phyloP scores from a whole-genome alignment of 257 asterid genomes.

The Solanum dulcamara region DNA sequence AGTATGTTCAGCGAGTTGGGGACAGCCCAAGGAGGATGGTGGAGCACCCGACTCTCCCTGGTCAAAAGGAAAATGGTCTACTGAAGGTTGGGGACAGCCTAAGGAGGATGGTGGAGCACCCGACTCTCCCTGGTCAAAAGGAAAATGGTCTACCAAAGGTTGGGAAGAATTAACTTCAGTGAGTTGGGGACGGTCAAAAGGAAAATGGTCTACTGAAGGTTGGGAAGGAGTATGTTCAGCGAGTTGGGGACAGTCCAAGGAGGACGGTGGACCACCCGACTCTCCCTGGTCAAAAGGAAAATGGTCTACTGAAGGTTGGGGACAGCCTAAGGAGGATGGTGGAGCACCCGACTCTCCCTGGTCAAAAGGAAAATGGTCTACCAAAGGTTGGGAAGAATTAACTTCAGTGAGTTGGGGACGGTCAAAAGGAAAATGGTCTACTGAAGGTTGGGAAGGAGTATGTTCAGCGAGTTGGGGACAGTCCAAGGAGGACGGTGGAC shows the following conservation, averaged over 20 bases:
- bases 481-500: not conserved
- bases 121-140: too few species aligned
- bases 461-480: not conserved
- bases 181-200: not conserved
- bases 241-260: not conserved
- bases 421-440: not conserved
- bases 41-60: not conserved
- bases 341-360: too few species aligned
- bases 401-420: not conserved
- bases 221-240: not conserved
- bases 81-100: too few species aligned
- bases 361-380: not conserved
- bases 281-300: not conserved
- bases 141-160: not conserved
- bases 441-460: not conserved
- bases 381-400: conserved; percentile 2
- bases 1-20: not conserved
- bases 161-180: conserved; percentile 2
- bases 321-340: too few species aligned
- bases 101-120: too few species aligned
- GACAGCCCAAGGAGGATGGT: not conserved
- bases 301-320: too few species aligned
- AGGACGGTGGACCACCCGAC: not conserved
- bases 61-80: not conserved
- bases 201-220: not conserved